Conservation (phyloP, 495 filamentous ascomycete species). For the Talaromyces proteolyticus region DNA sequence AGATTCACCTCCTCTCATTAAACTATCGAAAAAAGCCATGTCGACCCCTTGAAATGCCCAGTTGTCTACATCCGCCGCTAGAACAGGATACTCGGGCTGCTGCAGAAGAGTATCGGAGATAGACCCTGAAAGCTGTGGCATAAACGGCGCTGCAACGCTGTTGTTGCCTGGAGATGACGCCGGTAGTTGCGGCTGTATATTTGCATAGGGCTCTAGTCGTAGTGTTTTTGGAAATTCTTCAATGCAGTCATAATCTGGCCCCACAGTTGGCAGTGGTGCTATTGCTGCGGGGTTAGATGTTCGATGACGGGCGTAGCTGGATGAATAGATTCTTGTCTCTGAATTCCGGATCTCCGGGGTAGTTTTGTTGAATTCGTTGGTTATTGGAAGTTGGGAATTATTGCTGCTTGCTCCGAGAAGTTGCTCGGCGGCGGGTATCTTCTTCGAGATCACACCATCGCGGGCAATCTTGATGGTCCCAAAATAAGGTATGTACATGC, state of each 20-base stretch:
- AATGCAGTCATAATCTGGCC: no score
- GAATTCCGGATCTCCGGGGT: no score
- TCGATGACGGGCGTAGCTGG: no score
- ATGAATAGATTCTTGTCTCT: no score
- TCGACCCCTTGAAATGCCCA: slow-evolving; percentile 24
- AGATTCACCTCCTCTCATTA: slow-evolving; percentile 17
- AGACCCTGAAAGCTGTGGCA: not conserved
- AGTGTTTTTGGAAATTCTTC: no score
- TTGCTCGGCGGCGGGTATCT: not conserved
- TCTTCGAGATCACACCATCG: slow-evolving; percentile 6
- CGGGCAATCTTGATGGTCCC: slow-evolving; percentile 19
- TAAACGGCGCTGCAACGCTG: not conserved
- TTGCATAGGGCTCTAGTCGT: no score
- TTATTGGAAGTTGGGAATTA: not conserved
- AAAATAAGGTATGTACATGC: slow-evolving; percentile 29
- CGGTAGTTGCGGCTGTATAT: not conserved
- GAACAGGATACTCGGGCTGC: not conserved
- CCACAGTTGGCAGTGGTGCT: no score
- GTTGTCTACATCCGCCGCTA: slow-evolving; percentile 12
- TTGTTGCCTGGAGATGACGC: not conserved
- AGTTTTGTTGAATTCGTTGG: not conserved
- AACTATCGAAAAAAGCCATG: slow-evolving; percentile 20
- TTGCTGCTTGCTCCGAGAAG: not conserved
- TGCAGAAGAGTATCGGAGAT: not conserved
- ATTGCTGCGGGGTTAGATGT: no score